A percentile compares a stretch with the other conserved stretches of the same genome.
Conservation (phyloP, 352 stramenopile species). For the Globisporangium alternatum region DNA sequence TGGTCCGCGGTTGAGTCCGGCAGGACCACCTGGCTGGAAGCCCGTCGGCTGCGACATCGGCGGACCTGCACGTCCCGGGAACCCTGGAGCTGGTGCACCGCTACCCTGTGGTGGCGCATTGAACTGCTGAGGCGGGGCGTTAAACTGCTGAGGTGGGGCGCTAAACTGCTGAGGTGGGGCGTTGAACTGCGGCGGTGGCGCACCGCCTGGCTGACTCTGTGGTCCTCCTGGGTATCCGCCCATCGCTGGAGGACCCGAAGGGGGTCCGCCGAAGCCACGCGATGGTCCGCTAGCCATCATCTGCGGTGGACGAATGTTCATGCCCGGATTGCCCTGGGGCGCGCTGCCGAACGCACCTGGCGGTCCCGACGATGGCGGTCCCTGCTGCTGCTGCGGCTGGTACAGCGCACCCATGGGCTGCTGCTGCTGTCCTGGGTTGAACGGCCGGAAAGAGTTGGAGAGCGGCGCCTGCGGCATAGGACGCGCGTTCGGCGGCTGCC, state of each 20-base stretch:
- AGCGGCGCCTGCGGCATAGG: constrained; percentile 31
- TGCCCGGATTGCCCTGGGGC: constrained; percentile 24
- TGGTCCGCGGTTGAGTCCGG: constrained; percentile 14
- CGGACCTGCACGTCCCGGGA: constrained; percentile 15
- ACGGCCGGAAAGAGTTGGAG: constrained; percentile 48
- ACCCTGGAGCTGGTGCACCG: constrained; percentile 13
- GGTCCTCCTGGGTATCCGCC: constrained; percentile 19
- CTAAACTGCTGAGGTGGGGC: constrained; percentile 15
- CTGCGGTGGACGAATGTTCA: constrained; percentile 27
- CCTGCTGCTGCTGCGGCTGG: constrained; percentile 24
- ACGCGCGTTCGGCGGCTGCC: constrained; percentile 24
- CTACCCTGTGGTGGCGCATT: constrained; percentile 7
- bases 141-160: constrained; percentile 14
- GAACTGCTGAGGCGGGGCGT: constrained; percentile 14
- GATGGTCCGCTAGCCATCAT: constrained; percentile 12
- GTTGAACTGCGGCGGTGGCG: constrained; percentile 17
- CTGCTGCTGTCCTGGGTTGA: constrained; percentile 49
- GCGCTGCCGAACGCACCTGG: constrained; percentile 34
- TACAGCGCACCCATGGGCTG: constrained; percentile 34
- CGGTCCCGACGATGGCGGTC: constrained; percentile 14
- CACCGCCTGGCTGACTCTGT: constrained; percentile 18
- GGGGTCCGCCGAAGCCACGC: constrained; percentile 17
- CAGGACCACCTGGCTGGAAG: constrained; percentile 14
- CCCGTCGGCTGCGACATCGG: constrained; percentile 21
- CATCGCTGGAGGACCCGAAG: constrained; percentile 23